These are phyloP conservation scores for Mangifera indica DNA, from an alignment of 345 rosid genomes.

Conservation along the genomic window DNA sequence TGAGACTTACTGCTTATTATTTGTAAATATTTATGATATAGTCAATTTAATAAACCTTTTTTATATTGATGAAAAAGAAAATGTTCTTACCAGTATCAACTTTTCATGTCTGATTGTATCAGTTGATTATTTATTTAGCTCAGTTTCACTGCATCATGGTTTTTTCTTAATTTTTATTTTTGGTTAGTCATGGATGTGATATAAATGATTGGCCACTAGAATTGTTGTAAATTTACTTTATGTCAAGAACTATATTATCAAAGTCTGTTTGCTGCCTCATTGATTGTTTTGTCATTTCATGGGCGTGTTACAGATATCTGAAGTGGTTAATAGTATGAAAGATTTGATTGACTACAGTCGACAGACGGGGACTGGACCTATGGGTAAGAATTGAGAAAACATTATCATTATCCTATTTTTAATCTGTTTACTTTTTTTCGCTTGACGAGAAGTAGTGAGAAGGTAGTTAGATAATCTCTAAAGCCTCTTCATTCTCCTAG, in stretches of 20 bases:
- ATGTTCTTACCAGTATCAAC: background rate
- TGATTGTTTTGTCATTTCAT: background rate
- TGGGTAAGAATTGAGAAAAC: conserved; percentile 59
- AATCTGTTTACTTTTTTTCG: background rate
- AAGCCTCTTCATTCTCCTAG: background rate
- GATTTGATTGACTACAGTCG: conserved; percentile 98
- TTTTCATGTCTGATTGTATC: background rate
- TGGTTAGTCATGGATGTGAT: background rate
- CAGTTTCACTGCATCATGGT: background rate
- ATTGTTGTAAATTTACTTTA: background rate
- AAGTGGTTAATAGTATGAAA: conserved; percentile 98
- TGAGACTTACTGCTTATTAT: background rate
- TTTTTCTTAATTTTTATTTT: background rate
- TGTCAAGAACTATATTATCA: background rate
- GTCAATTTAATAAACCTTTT: background rate
- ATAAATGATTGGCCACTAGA: background rate
- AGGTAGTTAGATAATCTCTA: background rate
- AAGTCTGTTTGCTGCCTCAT: background rate
- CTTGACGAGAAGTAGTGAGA: background rate
- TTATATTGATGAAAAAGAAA: background rate
- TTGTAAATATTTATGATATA: background rate
- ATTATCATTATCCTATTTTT: background rate
- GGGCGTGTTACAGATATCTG: conserved; percentile 62
- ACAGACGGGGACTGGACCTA: conserved; percentile 88
- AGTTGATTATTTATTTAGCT: background rate